phyloP scores from a whole-genome alignment of 805 yeast species.

The Wickerhamomyces chambardii region DNA sequence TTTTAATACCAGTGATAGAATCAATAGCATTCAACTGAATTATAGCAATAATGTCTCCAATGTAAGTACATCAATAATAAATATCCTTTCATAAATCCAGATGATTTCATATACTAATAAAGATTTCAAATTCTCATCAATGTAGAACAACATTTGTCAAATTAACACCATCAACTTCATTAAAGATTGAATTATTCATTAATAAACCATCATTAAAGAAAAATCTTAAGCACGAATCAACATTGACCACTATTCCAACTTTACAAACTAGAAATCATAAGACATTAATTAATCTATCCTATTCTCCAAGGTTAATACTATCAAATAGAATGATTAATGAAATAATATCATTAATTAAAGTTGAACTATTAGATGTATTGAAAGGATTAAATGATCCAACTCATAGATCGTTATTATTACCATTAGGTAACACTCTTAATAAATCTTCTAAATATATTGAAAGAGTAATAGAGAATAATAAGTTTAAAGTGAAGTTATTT shows the following conservation, averaged over 20 bases:
- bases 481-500: too few relatives aligned
- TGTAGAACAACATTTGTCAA: neutral
- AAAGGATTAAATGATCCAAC: too few relatives aligned
- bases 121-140: too few relatives aligned
- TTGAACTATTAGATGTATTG: neutral
- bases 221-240: neutral
- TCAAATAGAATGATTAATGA: neutral
- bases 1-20: too few relatives aligned
- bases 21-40: too few relatives aligned
- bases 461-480: neutral
- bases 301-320: neutral
- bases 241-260: neutral
- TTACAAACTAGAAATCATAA: neutral
- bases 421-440: too few relatives aligned
- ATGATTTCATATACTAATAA: too few relatives aligned
- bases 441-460: neutral
- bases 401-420: too few relatives aligned
- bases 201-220: neutral
- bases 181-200: too few relatives aligned
- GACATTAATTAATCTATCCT: neutral
- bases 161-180: neutral
- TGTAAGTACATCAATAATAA: too few relatives aligned
- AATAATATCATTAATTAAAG: neutral
- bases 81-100: too few relatives aligned
- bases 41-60: too few relatives aligned